Base-by-base conservation (phyloP, 129 eudicot genomes). In the Tagetes erecta region DNA sequence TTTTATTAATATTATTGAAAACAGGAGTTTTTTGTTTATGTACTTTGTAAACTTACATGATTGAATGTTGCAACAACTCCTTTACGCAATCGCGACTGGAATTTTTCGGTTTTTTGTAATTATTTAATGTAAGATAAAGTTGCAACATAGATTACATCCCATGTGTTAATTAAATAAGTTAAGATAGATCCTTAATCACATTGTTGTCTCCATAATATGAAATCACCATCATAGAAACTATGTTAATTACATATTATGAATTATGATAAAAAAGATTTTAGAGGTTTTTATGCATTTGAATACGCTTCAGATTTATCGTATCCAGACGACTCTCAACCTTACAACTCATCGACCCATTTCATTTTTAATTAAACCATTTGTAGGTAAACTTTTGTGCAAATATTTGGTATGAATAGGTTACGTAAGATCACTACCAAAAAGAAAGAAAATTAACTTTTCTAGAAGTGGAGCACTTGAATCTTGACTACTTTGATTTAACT, bases 401-500 rank as follows among this genome's bases (percentile, higher is more conserved):
- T 30, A 37, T 62, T 62, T 62, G 67, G 45, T 62, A 62, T 35
- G 27, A 45, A 62, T 36, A 27, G 14, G 67, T 33, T 35, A 62
- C 67, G 67, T 62, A 62, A 35, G 67, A 62, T 62, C 44, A 36
- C 67, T 36, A 36, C 41, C 67, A 62, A 62, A 62, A 62, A 62
- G 67, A 62, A 27, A 62, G 67, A 62, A 58, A 58, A 62, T 36
- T 36, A 62, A 36, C 67, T 62, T 62, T 62, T 62, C 67, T 62
- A 62, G 67, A 62, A 62, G 67, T 62, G 0, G 42, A 62, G 67
- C 67, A 35, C 67, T 62, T 62, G 41, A 37, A 62, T 62, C 67
- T 62, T 62, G 67, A 62, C 67, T 62, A 36, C 45, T 36, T 36
- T 62, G 67, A 62, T 62, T 62, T 62, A 62, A 62, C 67, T 62